Base-by-base conservation (phyloP, 176 grass and related monocot genomes). In the Alopecurus myosuroides region DNA sequence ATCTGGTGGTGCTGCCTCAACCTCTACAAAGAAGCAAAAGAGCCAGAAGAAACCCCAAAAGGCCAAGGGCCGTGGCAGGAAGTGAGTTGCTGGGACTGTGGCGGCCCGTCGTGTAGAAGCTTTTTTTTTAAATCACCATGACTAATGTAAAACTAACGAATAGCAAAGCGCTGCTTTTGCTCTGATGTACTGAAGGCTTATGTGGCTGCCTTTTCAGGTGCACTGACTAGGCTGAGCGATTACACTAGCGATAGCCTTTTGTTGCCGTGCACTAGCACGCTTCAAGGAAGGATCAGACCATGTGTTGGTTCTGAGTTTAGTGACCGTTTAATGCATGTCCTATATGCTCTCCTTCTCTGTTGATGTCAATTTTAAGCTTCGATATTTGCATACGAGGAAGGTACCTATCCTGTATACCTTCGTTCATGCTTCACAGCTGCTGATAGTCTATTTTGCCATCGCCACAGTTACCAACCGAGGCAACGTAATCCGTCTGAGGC, bases 21-120 rank as follows among this genome's bases (percentile, higher is more conserved):
- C 61, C 8, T 82, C 71, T 0, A 85, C 67, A 70, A 70, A 69
- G 18, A 89, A 85, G 50, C 40, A 72, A 51, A 77, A 86, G 34
- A 42, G 17, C 30, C 85, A 66, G 78, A 84, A 84, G 66, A 86
- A 82, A 63, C 9, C 70, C 19, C 77, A 20, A 20, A 68, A 80
- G 20, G 57, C 60, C 4, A 84, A 36, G 42, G 51, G 83, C 20
- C 10, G 49, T 2, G 63, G 83, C 30, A 86, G 9, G 88, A 89
- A 86, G 51, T 89, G 53, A 85, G 29, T 29, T 58, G 69, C 23
- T 26, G 36, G 74, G 73, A 34, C 67, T 36, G 7, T 46, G 45
- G 45, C 45, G 45, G 8, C 26, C 28, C 44, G 28, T 20, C 17
- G 17, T 51, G 45, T 20, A 40, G 76, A 64, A 64, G 18, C 61